Evolutionary conservation across 805 yeast species (phyloP), one percentile per base, ranked within the genome.

Genomic region (Komagataella pseudopastoris): DNA sequence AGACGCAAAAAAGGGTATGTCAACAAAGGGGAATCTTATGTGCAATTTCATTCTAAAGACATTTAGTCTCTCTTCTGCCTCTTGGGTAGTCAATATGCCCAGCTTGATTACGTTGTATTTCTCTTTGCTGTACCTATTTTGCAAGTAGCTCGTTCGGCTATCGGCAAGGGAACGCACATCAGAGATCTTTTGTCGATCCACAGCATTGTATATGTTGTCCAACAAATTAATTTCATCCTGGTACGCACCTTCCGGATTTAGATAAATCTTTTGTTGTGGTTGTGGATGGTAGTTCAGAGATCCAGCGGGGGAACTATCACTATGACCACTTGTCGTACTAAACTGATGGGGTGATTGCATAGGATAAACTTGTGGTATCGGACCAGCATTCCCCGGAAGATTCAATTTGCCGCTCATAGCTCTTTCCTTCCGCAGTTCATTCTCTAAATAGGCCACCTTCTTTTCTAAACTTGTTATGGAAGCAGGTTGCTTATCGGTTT

Each of bases 61-160:
- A 1, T 71, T 58, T 24, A 86, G 64, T 30, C 93, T 66, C 23
- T 58, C 51, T 48, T 67, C 65, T 3, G 95, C 89, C 59, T 88
- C 86, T 14, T 72, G 78, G 10, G 67, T 54, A 2, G 84, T 68
- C 7, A 89, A 56, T 2, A 84, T 57, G 0, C 89, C 88, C 16
- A 70, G 61, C 1, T 76, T 67, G 0, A 88, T 70, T 7, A 83
- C 70, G 57, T 84, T 89, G 3, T 66, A 59, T 3, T 45, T 52
- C 16, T 14, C 52, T n/a, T 49, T 60, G 49, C 23, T 60, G 54
- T 50, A 50, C 47, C 49, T 59, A 23, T 56, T 60, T 50, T 57
- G 61, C 49, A 69, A 68, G 51, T 66, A 60, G 44, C 51, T 57
- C 7, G 61, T 68, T 59, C 77, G 69, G 52, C 61, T 63, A 50